Base-by-base conservation (phyloP, 345 rosid genomes). In the Anacardium occidentale region DNA sequence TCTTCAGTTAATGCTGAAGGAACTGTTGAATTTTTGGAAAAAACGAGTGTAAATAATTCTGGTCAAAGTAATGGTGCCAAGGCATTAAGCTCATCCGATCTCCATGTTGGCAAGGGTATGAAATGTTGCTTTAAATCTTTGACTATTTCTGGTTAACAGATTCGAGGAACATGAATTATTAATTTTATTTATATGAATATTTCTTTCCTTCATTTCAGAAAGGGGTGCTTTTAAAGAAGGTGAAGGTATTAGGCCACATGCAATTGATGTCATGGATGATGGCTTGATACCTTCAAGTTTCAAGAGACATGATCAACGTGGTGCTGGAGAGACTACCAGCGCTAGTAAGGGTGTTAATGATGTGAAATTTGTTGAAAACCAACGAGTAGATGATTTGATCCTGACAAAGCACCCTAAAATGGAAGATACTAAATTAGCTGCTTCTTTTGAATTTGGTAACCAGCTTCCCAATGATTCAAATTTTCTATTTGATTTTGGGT, bases 381-480 rank as follows among this genome's bases (percentile, higher is more conserved):
- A 44, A 66, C 75, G 37, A 40, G 48, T 20, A 56, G 56, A 59
- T 24, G 81, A 77, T 66, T 37, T 73, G 50, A 74, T 47, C 58
- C 29, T 26, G 12, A 25, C 65, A 18, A 72, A 83, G 65, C 69
- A 78, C 14, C 60, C 76, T 64, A 61, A 52, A 44, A 5, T 70
- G 67, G 86, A 69, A 61, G 74, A 63, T 51, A 62, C 26, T 5
- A 59, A 71, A 54, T 53, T 78, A 65, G 40, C 55, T 64, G 45
- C 67, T 72, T 44, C 81, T 69, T 73, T 74, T 74, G 86, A 75
- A 62, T 40, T 67, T 42, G 77, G 70, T 55, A 45, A 78, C 21
- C 74, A 75, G 72, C 85, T 83, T 69, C 83, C 85, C 51, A 85
- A 81, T 80, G 85, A 84, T 69, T 82, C 86, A 6, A 79, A 80